Percentiles rank a stretch among this genome's conserved stretches.
Conservation (phyloP, 306 rosid genomes). For the Lathyrus oleraceus region DNA sequence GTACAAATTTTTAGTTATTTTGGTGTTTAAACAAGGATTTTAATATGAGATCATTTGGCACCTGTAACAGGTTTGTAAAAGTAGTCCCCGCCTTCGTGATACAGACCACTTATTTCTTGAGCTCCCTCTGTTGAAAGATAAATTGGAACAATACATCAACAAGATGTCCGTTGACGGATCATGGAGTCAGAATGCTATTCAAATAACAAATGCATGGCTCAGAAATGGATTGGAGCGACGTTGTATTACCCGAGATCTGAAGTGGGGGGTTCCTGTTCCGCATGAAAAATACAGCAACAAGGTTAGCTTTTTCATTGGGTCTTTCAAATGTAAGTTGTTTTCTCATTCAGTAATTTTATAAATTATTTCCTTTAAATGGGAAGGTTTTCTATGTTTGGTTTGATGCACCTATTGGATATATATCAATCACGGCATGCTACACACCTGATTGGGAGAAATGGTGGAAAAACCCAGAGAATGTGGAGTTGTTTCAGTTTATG, state of each 20-base stretch:
- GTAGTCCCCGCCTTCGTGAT: conserved; percentile 69
- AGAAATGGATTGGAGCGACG: conserved; percentile 76
- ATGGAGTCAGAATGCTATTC: conserved; percentile 95
- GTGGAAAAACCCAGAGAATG: conserved; percentile 98
- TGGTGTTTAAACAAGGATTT: conserved; percentile 2
- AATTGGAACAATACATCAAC: conserved; percentile 66
- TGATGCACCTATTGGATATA: conserved; percentile 95
- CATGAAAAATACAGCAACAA: conserved; percentile 80
- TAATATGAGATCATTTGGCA: conserved; percentile 14
- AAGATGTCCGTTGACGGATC: conserved; percentile 71
- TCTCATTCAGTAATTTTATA: conserved; percentile 5
- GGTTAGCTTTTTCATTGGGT: conserved; percentile 47
- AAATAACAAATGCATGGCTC: conserved; percentile 79
- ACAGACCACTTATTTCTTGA: conserved; percentile 91
- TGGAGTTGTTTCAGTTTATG: conserved; percentile 93
- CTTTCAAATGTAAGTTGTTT: neutral
- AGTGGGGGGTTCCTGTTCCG: conserved; percentile 99
- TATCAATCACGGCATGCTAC: conserved; percentile 88
- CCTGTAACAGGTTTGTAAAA: conserved; percentile 66
- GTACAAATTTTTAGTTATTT: conserved; percentile 7
- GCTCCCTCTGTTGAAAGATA: conserved; percentile 75
- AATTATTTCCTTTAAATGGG: conserved; percentile 5
- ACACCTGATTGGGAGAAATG: conserved; percentile 91
- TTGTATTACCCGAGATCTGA: conserved; percentile 91
- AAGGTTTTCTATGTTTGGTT: conserved; percentile 99